Evolutionary conservation across 1,284 basidiomycete species (phyloP).

Genomic region (Cryptococcus sp.): DNA sequence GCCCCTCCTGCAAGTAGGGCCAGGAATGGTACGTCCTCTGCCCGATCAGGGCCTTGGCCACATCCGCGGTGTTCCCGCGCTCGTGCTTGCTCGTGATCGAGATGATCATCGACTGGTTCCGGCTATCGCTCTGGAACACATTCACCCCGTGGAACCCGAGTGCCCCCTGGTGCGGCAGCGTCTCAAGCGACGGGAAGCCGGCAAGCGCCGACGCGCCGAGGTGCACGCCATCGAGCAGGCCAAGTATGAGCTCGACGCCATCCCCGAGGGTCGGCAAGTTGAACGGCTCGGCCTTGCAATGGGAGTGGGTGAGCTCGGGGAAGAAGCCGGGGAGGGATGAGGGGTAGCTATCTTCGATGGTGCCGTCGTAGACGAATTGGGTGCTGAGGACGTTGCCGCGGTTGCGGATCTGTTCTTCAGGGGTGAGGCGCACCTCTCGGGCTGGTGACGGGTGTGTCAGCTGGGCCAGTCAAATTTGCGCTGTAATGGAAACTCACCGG

Average conservation of each 20-base stretch:
- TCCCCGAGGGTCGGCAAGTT: constrained; percentile 77
- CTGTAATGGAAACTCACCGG: constrained; percentile 53
- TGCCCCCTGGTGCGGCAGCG: constrained; percentile 71
- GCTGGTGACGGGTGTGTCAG: constrained; percentile 50
- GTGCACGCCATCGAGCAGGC: constrained; percentile 82
- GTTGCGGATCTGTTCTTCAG: constrained; percentile 77
- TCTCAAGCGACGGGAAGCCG: constrained; percentile 93
- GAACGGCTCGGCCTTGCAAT: constrained; percentile 74
- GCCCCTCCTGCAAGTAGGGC: constrained; percentile 92
- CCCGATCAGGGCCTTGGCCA: constrained; percentile 73
- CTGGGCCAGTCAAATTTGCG: not conserved
- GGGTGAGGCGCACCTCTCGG: constrained; percentile 70
- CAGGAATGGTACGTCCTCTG: constrained; percentile 78
- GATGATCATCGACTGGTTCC: constrained; percentile 89
- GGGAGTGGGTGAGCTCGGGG: constrained; percentile 80
- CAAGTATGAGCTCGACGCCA: constrained; percentile 79
- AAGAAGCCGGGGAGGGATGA: constrained; percentile 94
- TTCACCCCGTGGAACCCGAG: constrained; percentile 87
- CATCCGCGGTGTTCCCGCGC: constrained; percentile 62
- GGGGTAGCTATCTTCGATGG: constrained; percentile 68
- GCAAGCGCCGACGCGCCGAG: constrained; percentile 84
- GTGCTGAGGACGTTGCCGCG: constrained; percentile 68
- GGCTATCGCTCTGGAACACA: constrained; percentile 84
- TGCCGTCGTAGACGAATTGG: constrained; percentile 67
- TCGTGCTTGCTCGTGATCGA: constrained; percentile 76